These are phyloP conservation scores for Cordyceps pruinosa DNA, from an alignment of 2,329 filamentous ascomycete species.

Conservation along the genomic window DNA sequence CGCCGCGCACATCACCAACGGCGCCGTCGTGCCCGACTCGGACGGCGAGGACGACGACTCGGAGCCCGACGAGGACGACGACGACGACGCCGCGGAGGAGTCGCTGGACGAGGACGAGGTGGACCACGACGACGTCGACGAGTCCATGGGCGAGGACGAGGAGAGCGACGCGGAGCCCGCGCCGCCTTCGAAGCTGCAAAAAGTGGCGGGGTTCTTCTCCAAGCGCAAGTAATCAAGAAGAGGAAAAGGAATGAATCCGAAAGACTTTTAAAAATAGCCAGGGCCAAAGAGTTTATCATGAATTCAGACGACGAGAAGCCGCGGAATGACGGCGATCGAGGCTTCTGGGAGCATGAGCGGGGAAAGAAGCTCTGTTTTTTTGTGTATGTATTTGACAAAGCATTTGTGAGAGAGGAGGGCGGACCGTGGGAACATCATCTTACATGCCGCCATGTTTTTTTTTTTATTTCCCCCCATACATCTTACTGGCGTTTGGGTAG, in stretches of 20 bases:
- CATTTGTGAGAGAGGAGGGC: neutral
- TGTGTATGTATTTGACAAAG: slow-evolving; percentile 6
- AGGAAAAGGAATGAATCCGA: neutral
- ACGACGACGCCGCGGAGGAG: slow-evolving; percentile 42
- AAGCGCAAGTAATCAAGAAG: slow-evolving; percentile 8
- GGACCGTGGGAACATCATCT: no score
- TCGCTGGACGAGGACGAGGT: slow-evolving; percentile 53
- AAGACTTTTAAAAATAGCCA: neutral
- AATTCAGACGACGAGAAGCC: neutral
- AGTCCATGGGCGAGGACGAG: slow-evolving; percentile 49
- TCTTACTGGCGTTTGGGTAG: slow-evolving; percentile 10
- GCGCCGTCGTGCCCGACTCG: slow-evolving; percentile 49
- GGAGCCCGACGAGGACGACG: slow-evolving; percentile 37
- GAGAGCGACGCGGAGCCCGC: slow-evolving; percentile 44
- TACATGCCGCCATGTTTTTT: neutral
- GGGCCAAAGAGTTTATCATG: slow-evolving; percentile 2
- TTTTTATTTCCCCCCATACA: neutral
- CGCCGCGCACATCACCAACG: slow-evolving; percentile 45
- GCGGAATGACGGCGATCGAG: neutral
- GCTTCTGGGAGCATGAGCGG: neutral
- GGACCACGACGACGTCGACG: slow-evolving; percentile 50
- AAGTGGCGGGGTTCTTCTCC: slow-evolving; percentile 28
- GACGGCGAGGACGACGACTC: slow-evolving; percentile 50
- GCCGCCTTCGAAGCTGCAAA: slow-evolving; percentile 40
- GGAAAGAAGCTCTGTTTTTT: neutral